Conservation (phyloP, 208 protist species). For the Entamoeba invadens region DNA sequence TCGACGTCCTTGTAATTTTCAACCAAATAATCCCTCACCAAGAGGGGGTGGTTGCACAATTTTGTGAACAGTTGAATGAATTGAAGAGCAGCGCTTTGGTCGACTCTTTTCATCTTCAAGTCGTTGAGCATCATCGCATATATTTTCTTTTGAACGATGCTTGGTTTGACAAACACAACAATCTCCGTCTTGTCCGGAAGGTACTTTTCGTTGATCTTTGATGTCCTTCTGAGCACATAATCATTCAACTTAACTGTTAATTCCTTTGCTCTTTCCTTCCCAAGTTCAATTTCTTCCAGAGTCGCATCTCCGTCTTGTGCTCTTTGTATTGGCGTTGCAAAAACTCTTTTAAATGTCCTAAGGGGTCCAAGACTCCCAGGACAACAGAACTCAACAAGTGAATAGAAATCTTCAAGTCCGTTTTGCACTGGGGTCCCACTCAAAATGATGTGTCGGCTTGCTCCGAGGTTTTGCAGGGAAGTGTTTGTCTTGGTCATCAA, state of each 20-base stretch:
- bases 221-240: not conserved
- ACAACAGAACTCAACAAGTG: conserved; percentile 72
- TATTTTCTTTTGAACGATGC: not conserved
- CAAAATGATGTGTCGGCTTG: conserved; percentile 58
- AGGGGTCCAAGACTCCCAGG: conserved; percentile 63
- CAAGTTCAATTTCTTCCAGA: not conserved
- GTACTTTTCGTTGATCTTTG: not conserved
- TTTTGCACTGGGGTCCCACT: conserved; percentile 71
- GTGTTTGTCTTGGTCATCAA: conserved; percentile 42
- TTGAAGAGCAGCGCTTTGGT: not conserved
- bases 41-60: not conserved
- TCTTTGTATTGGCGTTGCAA: not conserved
- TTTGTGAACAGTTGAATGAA: not conserved
- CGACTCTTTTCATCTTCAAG: not conserved
- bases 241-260: not conserved
- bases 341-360: not conserved
- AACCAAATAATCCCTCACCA: not conserved
- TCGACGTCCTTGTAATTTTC: not conserved
- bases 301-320: not conserved
- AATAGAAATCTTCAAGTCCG: conserved; percentile 65
- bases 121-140: not conserved
- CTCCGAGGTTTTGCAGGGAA: conserved; percentile 34
- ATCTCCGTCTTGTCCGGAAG: not conserved
- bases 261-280: not conserved
- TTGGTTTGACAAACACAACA: not conserved